These are phyloP conservation scores for Termitomyces titanicus DNA, from an alignment of 768 basidiomycete species.

Conservation along the genomic window DNA sequence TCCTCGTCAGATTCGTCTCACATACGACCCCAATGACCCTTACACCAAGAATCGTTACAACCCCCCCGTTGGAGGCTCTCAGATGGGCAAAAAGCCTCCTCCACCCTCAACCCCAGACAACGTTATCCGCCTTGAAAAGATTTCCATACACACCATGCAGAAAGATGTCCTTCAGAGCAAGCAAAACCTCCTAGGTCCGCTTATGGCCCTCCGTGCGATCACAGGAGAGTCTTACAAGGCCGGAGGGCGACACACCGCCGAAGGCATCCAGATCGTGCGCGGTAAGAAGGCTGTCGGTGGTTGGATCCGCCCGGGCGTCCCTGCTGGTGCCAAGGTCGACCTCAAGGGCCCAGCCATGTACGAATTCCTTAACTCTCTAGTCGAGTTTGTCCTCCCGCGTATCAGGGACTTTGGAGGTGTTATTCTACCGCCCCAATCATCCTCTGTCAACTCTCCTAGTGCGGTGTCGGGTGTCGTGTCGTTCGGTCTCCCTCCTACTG, in stretches of 20 bases:
- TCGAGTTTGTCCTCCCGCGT: constrained; percentile 94
- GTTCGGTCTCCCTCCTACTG: constrained; percentile 79
- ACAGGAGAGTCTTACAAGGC: constrained; percentile 77
- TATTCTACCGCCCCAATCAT: constrained; percentile 68
- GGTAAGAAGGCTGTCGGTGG: constrained; percentile 68
- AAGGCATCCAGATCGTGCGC: constrained; percentile 78
- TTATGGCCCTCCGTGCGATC: constrained; percentile 85
- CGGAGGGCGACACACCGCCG: constrained; percentile 63
- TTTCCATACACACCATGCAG: constrained; percentile 83
- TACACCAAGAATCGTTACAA: constrained; percentile 79
- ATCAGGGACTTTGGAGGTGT: constrained; percentile 88
- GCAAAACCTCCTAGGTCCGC: constrained; percentile 70
- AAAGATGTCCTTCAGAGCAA: constrained; percentile 76
- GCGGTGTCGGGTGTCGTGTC: constrained; percentile 85
- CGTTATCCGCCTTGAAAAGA: constrained; percentile 73
- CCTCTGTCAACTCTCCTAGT: constrained; percentile 67
- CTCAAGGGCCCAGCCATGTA: constrained; percentile 92
- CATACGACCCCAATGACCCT: constrained; percentile 74
- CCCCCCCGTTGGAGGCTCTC: constrained; percentile 68
- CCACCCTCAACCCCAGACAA: constrained; percentile 66
- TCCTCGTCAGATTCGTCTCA: constrained; percentile 57
- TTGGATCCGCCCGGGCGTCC: constrained; percentile 82
- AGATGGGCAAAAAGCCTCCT: constrained; percentile 62
- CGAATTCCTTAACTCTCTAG: constrained; percentile 83
- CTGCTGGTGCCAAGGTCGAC: constrained; percentile 87